These are phyloP conservation scores for Arxiozyma bovina DNA, from an alignment of 1,139 yeast species.

Conservation along the genomic window DNA sequence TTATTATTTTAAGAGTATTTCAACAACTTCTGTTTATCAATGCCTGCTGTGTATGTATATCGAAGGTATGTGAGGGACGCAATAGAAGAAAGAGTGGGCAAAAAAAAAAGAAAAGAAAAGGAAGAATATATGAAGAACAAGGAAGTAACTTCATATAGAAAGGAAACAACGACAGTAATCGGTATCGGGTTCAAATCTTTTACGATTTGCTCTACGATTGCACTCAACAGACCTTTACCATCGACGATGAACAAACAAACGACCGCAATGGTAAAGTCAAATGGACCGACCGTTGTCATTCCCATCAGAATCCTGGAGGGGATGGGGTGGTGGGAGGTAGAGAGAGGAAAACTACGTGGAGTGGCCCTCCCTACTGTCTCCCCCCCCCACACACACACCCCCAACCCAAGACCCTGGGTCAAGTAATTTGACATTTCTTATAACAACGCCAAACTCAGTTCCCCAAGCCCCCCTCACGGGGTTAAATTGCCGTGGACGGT, in stretches of 20 bases:
- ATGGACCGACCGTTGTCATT: conserved; percentile 27
- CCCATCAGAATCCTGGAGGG: conserved; percentile 20
- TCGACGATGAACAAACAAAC: not conserved
- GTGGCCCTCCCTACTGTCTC: no score
- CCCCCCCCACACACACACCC: no score
- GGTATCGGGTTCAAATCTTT: conserved; percentile 31
- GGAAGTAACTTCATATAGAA: not conserved
- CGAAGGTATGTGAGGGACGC: no score
- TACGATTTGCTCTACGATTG: conserved; percentile 28
- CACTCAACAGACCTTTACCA: conserved; percentile 30
- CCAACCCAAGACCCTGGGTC: not conserved
- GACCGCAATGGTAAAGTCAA: conserved; percentile 17
- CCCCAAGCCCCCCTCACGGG: conserved; percentile 27
- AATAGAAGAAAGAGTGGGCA: no score
- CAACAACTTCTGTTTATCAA: no score
- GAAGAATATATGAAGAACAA: conserved; percentile 8
- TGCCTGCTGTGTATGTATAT: not conserved
- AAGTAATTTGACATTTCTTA: conserved; percentile 14
- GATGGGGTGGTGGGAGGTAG: no score
- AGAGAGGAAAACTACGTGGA: not conserved
- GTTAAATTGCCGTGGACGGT: not conserved
- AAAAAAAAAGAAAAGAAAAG: conserved; percentile 1
- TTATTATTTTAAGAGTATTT: not conserved
- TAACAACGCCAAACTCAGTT: conserved; percentile 12
- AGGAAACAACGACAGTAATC: conserved; percentile 25